These are phyloP conservation scores for Primulina eburnea DNA, from an alignment of 257 asterid species.

Conservation along the genomic window DNA sequence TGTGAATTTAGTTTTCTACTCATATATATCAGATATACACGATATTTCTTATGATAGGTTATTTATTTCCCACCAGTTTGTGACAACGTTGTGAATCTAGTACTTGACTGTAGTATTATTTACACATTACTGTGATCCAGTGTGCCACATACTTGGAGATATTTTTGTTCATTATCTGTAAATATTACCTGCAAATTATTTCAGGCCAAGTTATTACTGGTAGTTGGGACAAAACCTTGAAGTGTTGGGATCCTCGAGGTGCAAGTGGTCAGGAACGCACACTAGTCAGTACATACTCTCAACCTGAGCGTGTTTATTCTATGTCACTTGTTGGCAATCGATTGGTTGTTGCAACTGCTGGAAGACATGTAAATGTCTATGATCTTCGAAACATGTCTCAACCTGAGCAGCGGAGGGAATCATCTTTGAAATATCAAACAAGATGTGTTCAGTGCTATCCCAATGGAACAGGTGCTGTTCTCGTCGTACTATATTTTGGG, in stretches of 20 bases:
- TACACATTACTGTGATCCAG: not conserved
- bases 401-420: slow-evolving; percentile 91
- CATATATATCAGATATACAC: not conserved
- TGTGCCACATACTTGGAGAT: not conserved
- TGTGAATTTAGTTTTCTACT: slow-evolving; percentile 4
- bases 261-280: slow-evolving; percentile 88
- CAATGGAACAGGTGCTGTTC: slow-evolving; percentile 78
- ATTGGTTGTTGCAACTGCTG: slow-evolving; percentile 93
- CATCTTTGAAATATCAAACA: slow-evolving; percentile 91
- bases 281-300: slow-evolving; percentile 76
- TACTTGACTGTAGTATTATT: not conserved
- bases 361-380: slow-evolving; percentile 92
- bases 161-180: not conserved
- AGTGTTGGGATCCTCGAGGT: slow-evolving; percentile 99
- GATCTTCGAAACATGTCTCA: slow-evolving; percentile 93
- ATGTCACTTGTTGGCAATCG: slow-evolving; percentile 86
- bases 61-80: not conserved
- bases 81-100: not conserved
- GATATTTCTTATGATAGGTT: not conserved
- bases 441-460: slow-evolving; percentile 93
- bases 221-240: slow-evolving; percentile 93
- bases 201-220: slow-evolving; percentile 98
- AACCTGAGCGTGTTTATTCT: slow-evolving; percentile 98
- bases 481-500: slow-evolving; percentile 16
- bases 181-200: slow-evolving; percentile 7